phyloP scores from a whole-genome alignment of 192 early-diverging fungal species.

The Pilobolus umbonatus region DNA sequence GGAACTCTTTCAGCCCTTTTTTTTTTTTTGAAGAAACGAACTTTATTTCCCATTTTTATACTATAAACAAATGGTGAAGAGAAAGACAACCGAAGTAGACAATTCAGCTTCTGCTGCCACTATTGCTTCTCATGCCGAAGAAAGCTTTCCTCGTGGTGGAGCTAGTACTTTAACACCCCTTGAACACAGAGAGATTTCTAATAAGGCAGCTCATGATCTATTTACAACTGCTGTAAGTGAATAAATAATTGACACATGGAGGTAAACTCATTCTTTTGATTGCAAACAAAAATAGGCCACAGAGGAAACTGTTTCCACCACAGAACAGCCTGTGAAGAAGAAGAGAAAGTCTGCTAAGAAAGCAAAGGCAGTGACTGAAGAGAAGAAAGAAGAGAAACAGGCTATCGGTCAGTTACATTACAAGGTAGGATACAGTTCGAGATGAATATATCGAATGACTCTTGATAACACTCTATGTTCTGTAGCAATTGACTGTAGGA shows the following conservation, averaged over 20 bases:
- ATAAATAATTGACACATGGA: neutral
- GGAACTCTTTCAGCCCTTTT: conserved; percentile 2
- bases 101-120: conserved; percentile 11
- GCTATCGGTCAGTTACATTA: conserved; percentile 49
- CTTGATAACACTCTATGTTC: conserved; percentile 1
- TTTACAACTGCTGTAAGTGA: conserved; percentile 34
- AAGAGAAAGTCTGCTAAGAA: conserved; percentile 50
- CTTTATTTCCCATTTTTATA: neutral
- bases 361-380: conserved; percentile 25
- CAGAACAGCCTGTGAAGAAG: conserved; percentile 49
- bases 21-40: neutral
- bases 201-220: conserved; percentile 69
- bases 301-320: conserved; percentile 26
- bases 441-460: no score
- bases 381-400: conserved; percentile 26
- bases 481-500: conserved; percentile 65
- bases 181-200: conserved; percentile 73
- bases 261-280: neutral
- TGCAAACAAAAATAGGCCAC: conserved; percentile 2
- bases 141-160: conserved; percentile 86
- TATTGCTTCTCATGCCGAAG: conserved; percentile 39
- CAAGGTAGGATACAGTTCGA: conserved; percentile 41
- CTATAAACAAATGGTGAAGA: conserved; percentile 15
- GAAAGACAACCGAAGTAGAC: conserved; percentile 16
- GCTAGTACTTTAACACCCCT: conserved; percentile 73